phyloP scores from a whole-genome alignment of 2,329 filamentous ascomycete genomes.

The Xylaria sp. region DNA sequence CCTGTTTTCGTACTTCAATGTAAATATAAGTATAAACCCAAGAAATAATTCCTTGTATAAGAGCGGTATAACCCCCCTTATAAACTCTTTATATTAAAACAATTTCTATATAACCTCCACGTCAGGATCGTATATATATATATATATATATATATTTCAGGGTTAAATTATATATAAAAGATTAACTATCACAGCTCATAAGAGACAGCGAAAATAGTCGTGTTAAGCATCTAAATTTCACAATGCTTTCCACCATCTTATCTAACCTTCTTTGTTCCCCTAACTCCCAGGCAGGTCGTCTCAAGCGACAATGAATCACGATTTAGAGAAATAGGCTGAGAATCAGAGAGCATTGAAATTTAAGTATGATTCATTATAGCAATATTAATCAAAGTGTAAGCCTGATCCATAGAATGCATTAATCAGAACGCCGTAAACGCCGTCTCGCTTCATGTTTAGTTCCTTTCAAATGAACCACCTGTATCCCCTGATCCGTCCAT shows the following conservation, averaged over 20 bases:
- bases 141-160: background rate
- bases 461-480: background rate
- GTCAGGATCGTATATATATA: background rate
- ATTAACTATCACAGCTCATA: background rate
- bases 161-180: background rate
- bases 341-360: background rate
- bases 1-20: background rate
- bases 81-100: no score
- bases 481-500: background rate
- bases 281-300: background rate
- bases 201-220: background rate
- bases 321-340: background rate
- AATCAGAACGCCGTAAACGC: slow-evolving; percentile 18
- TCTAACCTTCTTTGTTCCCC: background rate
- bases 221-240: background rate
- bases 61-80: no score
- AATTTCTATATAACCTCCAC: background rate
- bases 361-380: background rate
- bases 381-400: slow-evolving; percentile 4
- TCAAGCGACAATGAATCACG: background rate
- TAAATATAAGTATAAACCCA: background rate
- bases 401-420: background rate
- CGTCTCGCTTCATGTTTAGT: slow-evolving; percentile 14
- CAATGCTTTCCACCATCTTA: background rate
- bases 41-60: no score